These are phyloP conservation scores for Pseudogymnoascus sp. DNA, from an alignment of 2,329 filamentous ascomycete species.

Conservation along the genomic window DNA sequence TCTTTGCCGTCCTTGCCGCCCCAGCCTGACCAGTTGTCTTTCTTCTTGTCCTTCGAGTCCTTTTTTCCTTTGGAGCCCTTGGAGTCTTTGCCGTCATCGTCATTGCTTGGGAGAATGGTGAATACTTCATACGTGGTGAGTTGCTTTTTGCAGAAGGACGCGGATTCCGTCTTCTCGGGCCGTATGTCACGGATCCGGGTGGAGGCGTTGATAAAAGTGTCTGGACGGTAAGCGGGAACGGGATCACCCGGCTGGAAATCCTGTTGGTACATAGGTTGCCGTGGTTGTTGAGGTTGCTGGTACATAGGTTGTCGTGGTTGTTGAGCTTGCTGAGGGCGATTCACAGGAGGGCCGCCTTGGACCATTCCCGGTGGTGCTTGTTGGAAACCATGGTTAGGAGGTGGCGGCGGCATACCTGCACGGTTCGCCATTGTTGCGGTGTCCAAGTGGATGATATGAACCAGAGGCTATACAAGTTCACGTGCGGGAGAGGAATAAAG, in stretches of 20 bases:
- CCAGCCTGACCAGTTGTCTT: too few species aligned
- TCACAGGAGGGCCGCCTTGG: background rate
- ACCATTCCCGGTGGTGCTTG: background rate
- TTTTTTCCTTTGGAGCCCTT: background rate
- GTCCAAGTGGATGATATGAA: background rate
- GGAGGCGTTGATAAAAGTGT: background rate
- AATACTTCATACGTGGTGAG: conserved; percentile 22
- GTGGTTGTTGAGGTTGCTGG: conserved; percentile 13
- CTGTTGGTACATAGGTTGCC: background rate
- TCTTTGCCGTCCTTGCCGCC: too few species aligned
- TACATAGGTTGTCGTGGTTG: background rate
- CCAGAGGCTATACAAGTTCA: background rate
- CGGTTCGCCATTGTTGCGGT: background rate
- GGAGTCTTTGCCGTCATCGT: conserved; percentile 4
- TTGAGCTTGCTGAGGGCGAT: conserved; percentile 13
- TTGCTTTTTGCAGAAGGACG: conserved; percentile 20
- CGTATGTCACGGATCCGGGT: conserved; percentile 19
- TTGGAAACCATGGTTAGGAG: background rate
- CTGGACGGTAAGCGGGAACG: background rate
- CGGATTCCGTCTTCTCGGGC: conserved; percentile 16
- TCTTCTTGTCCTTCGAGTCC: background rate
- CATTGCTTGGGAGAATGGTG: conserved; percentile 15
- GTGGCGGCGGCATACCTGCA: background rate
- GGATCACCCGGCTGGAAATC: background rate
- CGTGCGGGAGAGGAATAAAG: background rate